Evolutionary conservation across 495 filamentous ascomycete species (phyloP), one percentile per base, ranked within the genome.

Genomic region (Podospora appendiculata): DNA sequence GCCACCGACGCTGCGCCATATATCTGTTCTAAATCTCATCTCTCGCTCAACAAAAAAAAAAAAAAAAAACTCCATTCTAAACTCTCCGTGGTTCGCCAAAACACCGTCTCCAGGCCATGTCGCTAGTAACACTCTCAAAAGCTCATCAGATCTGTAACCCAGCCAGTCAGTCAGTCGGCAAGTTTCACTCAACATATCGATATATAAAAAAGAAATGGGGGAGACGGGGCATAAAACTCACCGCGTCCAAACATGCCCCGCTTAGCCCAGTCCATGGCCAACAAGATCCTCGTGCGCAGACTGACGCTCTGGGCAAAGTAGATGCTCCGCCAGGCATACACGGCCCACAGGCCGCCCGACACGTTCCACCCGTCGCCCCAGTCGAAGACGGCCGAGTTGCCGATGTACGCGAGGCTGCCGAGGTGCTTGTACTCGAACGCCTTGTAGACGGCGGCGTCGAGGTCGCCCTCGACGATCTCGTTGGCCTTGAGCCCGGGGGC

Each of bases 221-320:
- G 36, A 38, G 2, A 13, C 2, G 18, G 18, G 16, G 16, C 3
- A 19, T 17, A n/a, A 9, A 9, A 19, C 85, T 77, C 70, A 96
- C 92, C 93, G 84, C 94, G 81, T 59, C 94, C 94, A 72, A 99
- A 99, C 14, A 99, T 65, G 12, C 88, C 86, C 67, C 94, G 79
- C 81, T 97, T 99, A 9, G 77, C 83, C 94, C 94, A 99, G 71
- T 99, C 94, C 94, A 99, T 97, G 0, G 90, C 90, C 74, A 99
- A 71, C 67, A 99, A 68, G 57, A 89, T 76, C 50, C 93, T 78
- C 41, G 94, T 99, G 62, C 94, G 73, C 45, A 96, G 77, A 65
- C 90, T 95, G 41, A 99, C 94, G 69, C 90, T 95, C 78, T 99
- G 88, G 16, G 94, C 90, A 70, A 99, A 97, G 70, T 99, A 99